Percentiles rank a stretch among this genome's conserved stretches.
Conservation (phyloP, 108 stramenopile species). For the Aurantiochytrium sp. region DNA sequence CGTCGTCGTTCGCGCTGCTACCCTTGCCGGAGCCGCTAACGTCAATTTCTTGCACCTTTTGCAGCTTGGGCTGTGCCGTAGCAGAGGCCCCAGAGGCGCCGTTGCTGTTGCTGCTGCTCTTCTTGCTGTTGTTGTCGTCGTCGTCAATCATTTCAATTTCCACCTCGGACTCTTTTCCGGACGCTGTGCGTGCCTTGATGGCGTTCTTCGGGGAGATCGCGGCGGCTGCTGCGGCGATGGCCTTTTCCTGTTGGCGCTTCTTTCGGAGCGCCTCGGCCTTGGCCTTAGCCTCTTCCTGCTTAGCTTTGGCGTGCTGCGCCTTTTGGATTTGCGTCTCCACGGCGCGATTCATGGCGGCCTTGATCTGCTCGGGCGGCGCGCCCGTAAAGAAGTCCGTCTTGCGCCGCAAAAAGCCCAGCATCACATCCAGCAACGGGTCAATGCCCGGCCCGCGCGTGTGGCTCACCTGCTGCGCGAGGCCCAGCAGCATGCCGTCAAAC, state of each 20-base stretch:
- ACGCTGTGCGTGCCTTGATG: slow-evolving; percentile 33
- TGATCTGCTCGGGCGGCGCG: slow-evolving; percentile 30
- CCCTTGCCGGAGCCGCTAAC: slow-evolving; percentile 14
- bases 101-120: not conserved
- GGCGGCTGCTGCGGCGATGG: not conserved
- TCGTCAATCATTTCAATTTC: slow-evolving; percentile 36
- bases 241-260: not conserved
- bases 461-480: slow-evolving; percentile 73
- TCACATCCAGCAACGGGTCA: slow-evolving; percentile 88
- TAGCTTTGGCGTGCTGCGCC: slow-evolving; percentile 23
- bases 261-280: not conserved
- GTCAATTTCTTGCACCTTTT: slow-evolving; percentile 59
- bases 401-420: slow-evolving; percentile 91
- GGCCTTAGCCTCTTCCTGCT: slow-evolving; percentile 20
- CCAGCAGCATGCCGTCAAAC: slow-evolving; percentile 92
- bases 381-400: slow-evolving; percentile 97
- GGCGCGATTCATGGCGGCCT: slow-evolving; percentile 63
- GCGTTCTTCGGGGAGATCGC: not conserved
- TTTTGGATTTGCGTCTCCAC: slow-evolving; percentile 59
- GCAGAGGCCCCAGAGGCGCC: not conserved
- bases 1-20: slow-evolving; percentile 8
- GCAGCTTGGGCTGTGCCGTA: not conserved
- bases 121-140: not conserved
- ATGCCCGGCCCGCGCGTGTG: slow-evolving; percentile 62
- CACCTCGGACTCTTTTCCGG: slow-evolving; percentile 40